A percentile compares a stretch with the other conserved stretches of the same genome.
phyloP scores from a whole-genome alignment of 306 rosid genomes.

The Vigna reflexopilosa region DNA sequence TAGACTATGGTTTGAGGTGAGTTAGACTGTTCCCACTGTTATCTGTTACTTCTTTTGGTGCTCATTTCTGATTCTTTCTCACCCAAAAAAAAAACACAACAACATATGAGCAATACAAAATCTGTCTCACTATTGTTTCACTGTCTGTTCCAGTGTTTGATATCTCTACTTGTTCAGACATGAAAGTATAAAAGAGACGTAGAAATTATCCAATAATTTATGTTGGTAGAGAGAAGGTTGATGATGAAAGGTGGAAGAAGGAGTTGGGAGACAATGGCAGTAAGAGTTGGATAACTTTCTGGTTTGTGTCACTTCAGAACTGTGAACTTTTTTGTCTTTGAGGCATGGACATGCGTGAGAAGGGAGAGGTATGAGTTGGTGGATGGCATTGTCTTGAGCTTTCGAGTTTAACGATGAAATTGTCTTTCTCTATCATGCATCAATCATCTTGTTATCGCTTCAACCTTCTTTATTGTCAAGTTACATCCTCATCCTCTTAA shows the following conservation, averaged over 20 bases:
- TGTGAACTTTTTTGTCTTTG: constrained; percentile 47
- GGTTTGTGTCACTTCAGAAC: constrained; percentile 73
- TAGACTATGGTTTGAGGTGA: constrained; percentile 48
- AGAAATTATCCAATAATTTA: background rate
- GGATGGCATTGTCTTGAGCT: constrained; percentile 59
- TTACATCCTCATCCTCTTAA: background rate
- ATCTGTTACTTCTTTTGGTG: constrained; percentile 38
- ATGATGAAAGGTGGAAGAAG: constrained; percentile 27
- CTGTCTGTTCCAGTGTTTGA: background rate
- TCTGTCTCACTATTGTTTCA: background rate
- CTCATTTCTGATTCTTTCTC: constrained; percentile 45
- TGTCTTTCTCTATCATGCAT: constrained; percentile 72
- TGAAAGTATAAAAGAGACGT: background rate
- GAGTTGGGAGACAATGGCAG: constrained; percentile 58
- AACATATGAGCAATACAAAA: too few species aligned
- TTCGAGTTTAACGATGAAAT: constrained; percentile 78
- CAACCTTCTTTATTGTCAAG: background rate
- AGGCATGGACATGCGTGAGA: constrained; percentile 44
- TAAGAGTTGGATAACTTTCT: constrained; percentile 46
- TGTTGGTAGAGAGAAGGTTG: background rate
- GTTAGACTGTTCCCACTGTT: constrained; percentile 38
- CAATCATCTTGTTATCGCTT: constrained; percentile 46
- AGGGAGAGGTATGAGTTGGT: constrained; percentile 50
- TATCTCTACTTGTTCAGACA: background rate
- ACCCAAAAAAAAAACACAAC: background rate